Percentiles rank a stretch among this genome's conserved stretches.
Conservation (phyloP, 1,139 yeast species). For the Taiozyma sp. region DNA sequence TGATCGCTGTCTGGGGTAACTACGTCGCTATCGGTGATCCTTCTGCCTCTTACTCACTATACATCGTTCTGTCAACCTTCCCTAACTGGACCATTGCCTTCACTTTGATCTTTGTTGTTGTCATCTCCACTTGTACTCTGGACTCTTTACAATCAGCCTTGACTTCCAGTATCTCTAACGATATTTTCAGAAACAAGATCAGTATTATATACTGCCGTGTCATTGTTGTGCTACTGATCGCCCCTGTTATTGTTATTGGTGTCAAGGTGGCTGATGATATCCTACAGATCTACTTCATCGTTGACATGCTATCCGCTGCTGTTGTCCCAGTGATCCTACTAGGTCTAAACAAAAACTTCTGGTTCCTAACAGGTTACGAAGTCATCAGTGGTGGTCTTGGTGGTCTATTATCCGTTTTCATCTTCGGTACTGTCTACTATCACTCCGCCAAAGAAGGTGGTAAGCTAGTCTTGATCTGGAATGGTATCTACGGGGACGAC, state of each 20-base stretch:
- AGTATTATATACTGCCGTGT: constrained; percentile 61
- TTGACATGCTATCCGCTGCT: constrained; percentile 84
- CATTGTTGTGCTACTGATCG: constrained; percentile 71
- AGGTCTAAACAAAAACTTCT: constrained; percentile 60
- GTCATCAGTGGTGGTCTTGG: constrained; percentile 82
- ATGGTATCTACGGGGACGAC: constrained; percentile 77
- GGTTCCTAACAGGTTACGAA: constrained; percentile 76
- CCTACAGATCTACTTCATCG: constrained; percentile 82
- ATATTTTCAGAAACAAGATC: constrained; percentile 77
- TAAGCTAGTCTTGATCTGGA: constrained; percentile 59
- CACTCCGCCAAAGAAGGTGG: constrained; percentile 73
- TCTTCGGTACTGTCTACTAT: constrained; percentile 81
- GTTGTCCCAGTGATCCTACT: constrained; percentile 82
- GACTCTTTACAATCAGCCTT: constrained; percentile 88
- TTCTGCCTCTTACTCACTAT: constrained; percentile 59
- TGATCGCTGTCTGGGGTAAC: constrained; percentile 90
- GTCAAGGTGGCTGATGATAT: constrained; percentile 76
- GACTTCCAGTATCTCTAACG: constrained; percentile 87
- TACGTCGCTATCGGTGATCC: constrained; percentile 56
- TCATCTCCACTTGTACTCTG: constrained; percentile 81
- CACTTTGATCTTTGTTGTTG: constrained; percentile 67
- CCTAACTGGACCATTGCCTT: constrained; percentile 90
- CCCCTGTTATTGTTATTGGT: constrained; percentile 84
- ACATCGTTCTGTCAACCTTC: constrained; percentile 61
- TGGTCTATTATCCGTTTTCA: constrained; percentile 72